These are phyloP conservation scores for Ustilago nuda DNA, from an alignment of 1,284 basidiomycete genomes.

Conservation along the genomic window DNA sequence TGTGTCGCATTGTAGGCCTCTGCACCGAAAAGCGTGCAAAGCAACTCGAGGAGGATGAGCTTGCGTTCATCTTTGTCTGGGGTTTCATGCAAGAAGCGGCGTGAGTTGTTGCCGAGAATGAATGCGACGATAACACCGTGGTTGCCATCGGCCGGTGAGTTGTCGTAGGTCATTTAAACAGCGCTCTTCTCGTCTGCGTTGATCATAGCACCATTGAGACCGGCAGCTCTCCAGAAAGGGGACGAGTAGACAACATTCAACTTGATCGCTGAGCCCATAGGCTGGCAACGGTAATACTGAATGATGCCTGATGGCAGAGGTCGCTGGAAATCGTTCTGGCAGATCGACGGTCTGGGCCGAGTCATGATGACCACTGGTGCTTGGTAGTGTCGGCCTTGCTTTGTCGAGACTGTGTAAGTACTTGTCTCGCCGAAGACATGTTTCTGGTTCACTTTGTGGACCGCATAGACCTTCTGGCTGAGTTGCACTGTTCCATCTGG, in stretches of 20 bases:
- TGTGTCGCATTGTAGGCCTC: conserved; percentile 24
- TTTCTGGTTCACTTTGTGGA: conserved; percentile 11
- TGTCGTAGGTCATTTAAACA: conserved; percentile 50
- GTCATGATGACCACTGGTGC: conserved; percentile 42
- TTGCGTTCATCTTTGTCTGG: conserved; percentile 26
- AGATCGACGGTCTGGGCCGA: conserved; percentile 35
- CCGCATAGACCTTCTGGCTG: conserved; percentile 21
- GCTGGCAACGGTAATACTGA: conserved; percentile 50
- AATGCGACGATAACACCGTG: conserved; percentile 42
- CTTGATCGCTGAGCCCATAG: conserved; percentile 51
- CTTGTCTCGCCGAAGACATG: background rate
- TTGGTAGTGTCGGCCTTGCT: conserved; percentile 17
- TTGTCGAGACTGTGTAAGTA: conserved; percentile 28
- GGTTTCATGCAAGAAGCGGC: conserved; percentile 32
- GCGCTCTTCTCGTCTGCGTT: conserved; percentile 40
- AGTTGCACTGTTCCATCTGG: conserved; percentile 18
- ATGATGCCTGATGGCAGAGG: conserved; percentile 39
- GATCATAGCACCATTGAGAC: conserved; percentile 43
- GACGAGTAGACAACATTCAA: conserved; percentile 42
- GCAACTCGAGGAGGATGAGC: conserved; percentile 27
- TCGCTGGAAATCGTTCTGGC: conserved; percentile 43
- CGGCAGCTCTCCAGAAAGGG: conserved; percentile 45
- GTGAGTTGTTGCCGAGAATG: conserved; percentile 43
- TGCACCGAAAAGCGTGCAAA: conserved; percentile 27
- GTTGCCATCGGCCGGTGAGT: conserved; percentile 36